phyloP scores from a whole-genome alignment of 169 alveolate genomes.

The Nephromyces sp. region DNA sequence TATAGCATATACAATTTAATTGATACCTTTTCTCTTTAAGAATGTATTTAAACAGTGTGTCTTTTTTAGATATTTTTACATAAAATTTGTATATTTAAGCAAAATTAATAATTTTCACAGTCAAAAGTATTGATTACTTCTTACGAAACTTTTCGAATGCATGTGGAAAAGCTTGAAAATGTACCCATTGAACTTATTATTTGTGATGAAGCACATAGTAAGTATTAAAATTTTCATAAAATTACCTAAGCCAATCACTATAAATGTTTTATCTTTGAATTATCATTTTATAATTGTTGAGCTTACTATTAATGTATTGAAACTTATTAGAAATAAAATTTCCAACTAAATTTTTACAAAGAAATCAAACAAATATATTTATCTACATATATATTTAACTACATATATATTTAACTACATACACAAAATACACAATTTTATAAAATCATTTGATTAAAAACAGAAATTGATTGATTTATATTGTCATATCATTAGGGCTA shows the following conservation, averaged over 20 bases:
- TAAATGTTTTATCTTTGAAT: neutral
- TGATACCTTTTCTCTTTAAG: neutral
- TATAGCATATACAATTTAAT: no score
- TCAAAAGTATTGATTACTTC: constrained; percentile 73
- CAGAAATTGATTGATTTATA: no score
- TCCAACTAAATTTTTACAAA: no score
- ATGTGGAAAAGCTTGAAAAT: constrained; percentile 62
- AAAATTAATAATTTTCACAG: neutral
- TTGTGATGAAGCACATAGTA: constrained; percentile 91
- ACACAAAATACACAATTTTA: no score
- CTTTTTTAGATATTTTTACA: neutral
- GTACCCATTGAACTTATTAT: constrained; percentile 83
- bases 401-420: no score
- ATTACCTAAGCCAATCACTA: neutral
- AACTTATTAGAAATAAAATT: no score
- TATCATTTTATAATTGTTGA: neutral
- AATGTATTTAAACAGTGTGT: neutral
- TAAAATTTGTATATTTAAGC: neutral
- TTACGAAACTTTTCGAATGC: constrained; percentile 81
- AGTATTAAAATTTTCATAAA: constrained; percentile 3
- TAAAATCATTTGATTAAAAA: no score
- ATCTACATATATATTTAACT: no score
- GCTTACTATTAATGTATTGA: no score
- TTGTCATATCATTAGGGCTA: constrained; percentile 42
- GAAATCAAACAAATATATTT: no score